Base-by-base conservation (phyloP, 2,329 filamentous ascomycete genomes). In the Hymenoscyphus linearis region DNA sequence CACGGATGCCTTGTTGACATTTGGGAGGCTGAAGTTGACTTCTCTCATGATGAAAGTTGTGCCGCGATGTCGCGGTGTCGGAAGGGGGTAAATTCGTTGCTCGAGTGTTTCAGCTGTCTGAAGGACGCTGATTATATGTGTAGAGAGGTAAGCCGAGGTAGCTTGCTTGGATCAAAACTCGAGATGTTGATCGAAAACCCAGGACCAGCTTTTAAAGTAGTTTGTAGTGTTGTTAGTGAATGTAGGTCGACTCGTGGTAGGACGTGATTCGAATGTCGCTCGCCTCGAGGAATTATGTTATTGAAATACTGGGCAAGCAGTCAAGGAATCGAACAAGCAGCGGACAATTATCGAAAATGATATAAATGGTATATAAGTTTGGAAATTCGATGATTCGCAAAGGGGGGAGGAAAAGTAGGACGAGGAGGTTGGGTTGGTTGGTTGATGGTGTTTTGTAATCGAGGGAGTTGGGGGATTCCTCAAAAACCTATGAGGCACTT, bases 21-120 rank as follows among this genome's bases (percentile, higher is more conserved):
- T 97, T 59, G 95, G 93, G 75, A 98, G 97, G 80, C 93, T 97
- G 79, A 98, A 98, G 79, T 98, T 98, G 80, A 96, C 93, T 85
- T 99, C 95, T 81, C 95, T 91, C 95, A 99, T 99, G 78, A 76
- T 93, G 84, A 57, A 31, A 18, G 56, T 61, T 55, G 56, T 57
- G 64, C 64, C 63, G 64, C 65, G 67, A 60, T 60, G 63, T 64
- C 57, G 65, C 65, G 62, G 67, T 65, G 63, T 55, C 37, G 54
- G 61, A 59, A 58, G 54, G 50, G 10, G 53, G 50, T 35, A 44
- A 64, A 7, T 58, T 62, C 47, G 18, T 27, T 61, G 57, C 54
- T 57, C 18, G 60, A 55, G 63, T 62, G 63, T 62, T 67, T 66
- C 61, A 62, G 64, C 34, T 44, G 61, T 54, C 50, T 53, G 61